phyloP scores from a whole-genome alignment of 2,329 filamentous ascomycete genomes.

The Claviceps monticola region DNA sequence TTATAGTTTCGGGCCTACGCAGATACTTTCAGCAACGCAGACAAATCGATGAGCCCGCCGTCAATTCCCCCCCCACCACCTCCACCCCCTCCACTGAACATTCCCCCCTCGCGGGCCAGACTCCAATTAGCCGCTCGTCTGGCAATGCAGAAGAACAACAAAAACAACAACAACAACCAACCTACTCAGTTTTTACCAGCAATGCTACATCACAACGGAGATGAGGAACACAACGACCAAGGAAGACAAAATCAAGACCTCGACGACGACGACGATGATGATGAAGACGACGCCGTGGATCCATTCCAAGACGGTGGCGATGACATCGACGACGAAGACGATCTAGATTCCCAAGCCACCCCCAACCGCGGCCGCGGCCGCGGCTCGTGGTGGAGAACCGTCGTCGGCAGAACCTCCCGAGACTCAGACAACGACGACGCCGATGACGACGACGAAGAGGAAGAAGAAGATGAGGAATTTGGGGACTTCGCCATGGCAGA shows the following conservation, averaged over 20 bases:
- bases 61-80: slow-evolving; percentile 46
- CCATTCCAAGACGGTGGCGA: slow-evolving; percentile 43
- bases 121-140: slow-evolving; percentile 82
- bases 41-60: slow-evolving; percentile 37
- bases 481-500: slow-evolving; percentile 57
- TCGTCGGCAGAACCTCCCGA: slow-evolving; percentile 15
- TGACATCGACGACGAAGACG: slow-evolving; percentile 33
- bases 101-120: slow-evolving; percentile 74
- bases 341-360: slow-evolving; percentile 35
- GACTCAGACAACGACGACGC: slow-evolving; percentile 28
- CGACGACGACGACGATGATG: slow-evolving; percentile 10
- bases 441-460: slow-evolving; percentile 45
- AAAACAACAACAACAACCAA: slow-evolving; percentile 12
- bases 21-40: slow-evolving; percentile 35
- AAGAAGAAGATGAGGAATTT: slow-evolving; percentile 55
- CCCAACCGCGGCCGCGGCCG: slow-evolving; percentile 13
- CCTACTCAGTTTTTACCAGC: slow-evolving; percentile 32
- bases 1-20: slow-evolving; percentile 45
- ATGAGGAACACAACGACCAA: slow-evolving; percentile 15
- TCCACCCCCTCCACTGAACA: slow-evolving; percentile 69
- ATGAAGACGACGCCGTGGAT: slow-evolving; percentile 22
- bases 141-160: slow-evolving; percentile 57
- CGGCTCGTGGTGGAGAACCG: slow-evolving; percentile 36
- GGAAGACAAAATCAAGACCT: not conserved
- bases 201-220: slow-evolving; percentile 22